Conservation (phyloP, 1,284 basidiomycete species). For the Boletus mariae region DNA sequence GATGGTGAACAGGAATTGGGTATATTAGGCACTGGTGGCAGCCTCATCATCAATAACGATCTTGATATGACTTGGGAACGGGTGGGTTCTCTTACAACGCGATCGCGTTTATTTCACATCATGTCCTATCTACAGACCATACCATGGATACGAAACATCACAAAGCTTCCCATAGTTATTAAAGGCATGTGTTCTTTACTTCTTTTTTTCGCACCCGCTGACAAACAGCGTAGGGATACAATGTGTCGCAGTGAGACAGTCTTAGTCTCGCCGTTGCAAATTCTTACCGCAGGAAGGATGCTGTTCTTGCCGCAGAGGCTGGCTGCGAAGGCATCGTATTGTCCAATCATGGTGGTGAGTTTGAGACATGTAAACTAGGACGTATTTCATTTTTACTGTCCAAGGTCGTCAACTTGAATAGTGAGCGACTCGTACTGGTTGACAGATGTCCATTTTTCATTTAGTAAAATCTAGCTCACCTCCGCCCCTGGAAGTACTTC, state of each 20-base stretch:
- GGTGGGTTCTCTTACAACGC: slow-evolving; percentile 33
- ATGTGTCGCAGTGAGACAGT: slow-evolving; percentile 59
- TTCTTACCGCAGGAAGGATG: slow-evolving; percentile 50
- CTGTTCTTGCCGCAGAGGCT: slow-evolving; percentile 83
- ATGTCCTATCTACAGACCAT: slow-evolving; percentile 49
- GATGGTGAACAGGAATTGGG: slow-evolving; percentile 36
- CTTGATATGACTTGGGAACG: slow-evolving; percentile 71
- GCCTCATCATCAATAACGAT: slow-evolving; percentile 60
- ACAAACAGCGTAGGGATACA: slow-evolving; percentile 51
- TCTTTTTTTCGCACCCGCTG: slow-evolving; percentile 4
- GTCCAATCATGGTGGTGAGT: slow-evolving; percentile 87
- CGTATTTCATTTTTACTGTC: slow-evolving; percentile 4
- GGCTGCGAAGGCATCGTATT: slow-evolving; percentile 85
- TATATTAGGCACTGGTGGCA: slow-evolving; percentile 63
- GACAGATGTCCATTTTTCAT: neutral
- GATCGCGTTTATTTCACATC: slow-evolving; percentile 2
- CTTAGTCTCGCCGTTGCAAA: neutral
- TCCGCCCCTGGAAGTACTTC: slow-evolving; percentile 73
- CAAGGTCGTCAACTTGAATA: slow-evolving; percentile 79
- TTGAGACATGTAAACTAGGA: slow-evolving; percentile 5
- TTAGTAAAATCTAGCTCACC: slow-evolving; percentile 44
- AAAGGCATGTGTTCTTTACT: slow-evolving; percentile 53
- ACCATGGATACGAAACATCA: slow-evolving; percentile 73
- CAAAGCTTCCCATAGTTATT: slow-evolving; percentile 78
- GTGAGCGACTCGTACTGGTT: slow-evolving; percentile 39